Evolutionary conservation across 495 filamentous ascomycete genomes (phyloP).

Genomic region (Chaetomium cochliodes): DNA sequence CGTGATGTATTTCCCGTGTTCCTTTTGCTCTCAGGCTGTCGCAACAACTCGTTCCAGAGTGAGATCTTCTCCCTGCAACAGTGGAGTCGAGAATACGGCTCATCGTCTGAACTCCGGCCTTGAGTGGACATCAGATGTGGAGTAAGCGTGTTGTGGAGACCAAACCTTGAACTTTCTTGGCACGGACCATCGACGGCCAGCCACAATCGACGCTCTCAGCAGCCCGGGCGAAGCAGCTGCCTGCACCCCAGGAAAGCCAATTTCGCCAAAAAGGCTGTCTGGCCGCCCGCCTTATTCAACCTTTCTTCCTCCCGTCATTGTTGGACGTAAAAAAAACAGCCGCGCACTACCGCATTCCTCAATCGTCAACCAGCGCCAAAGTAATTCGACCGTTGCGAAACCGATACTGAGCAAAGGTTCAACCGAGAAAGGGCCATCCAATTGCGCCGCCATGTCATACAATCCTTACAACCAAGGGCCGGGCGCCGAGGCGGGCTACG

Average conservation of each 20-base stretch:
- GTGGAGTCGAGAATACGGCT: background rate
- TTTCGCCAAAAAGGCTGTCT: conserved; percentile 13
- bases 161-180: background rate
- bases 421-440: background rate
- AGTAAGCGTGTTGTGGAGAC: background rate
- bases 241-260: conserved; percentile 1
- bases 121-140: background rate
- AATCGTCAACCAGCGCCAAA: background rate
- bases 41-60: too few species aligned
- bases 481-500: conserved; percentile 49
- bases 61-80: background rate
- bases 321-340: conserved; percentile 7
- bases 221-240: conserved; percentile 14
- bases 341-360: background rate
- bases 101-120: background rate
- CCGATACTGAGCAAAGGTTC: conserved; percentile 14
- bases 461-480: conserved; percentile 49
- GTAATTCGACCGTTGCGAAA: background rate
- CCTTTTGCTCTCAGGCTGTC: background rate
- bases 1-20: background rate
- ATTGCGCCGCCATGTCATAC: conserved; percentile 45
- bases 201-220: conserved; percentile 1
- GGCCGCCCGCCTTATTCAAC: background rate
- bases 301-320: background rate
- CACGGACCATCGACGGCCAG: conserved; percentile 2